Evolutionary conservation across 1,284 basidiomycete genomes (phyloP).

Genomic region (Apiotrichum veenhuisii): DNA sequence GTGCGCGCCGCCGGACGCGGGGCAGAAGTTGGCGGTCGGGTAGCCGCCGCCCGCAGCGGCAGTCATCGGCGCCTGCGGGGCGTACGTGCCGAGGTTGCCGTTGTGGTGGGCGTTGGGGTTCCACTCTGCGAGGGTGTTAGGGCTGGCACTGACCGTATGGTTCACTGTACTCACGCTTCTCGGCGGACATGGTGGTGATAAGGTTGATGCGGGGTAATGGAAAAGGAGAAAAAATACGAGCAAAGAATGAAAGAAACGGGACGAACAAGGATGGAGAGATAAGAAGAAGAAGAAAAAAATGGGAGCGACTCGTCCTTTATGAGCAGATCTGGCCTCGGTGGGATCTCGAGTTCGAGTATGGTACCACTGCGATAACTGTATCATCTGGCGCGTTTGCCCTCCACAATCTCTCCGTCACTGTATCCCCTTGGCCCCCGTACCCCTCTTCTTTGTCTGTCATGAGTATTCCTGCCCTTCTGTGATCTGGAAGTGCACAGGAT

Average conservation of each 20-base stretch:
- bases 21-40: slow-evolving; percentile 6
- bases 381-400: too few relatives aligned
- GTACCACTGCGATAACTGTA: too few relatives aligned
- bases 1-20: slow-evolving; percentile 3
- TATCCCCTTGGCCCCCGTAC: too few relatives aligned
- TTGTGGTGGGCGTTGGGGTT: neutral
- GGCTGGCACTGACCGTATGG: neutral
- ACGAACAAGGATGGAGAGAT: neutral
- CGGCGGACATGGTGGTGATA: neutral
- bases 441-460: too few relatives aligned
- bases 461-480: too few relatives aligned
- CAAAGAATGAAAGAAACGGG: neutral
- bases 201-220: too few relatives aligned
- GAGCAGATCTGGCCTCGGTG: too few relatives aligned
- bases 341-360: too few relatives aligned
- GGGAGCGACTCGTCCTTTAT: too few relatives aligned
- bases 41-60: neutral
- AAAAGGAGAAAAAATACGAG: too few relatives aligned
- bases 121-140: neutral
- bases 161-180: neutral
- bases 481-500: too few relatives aligned
- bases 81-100: neutral
- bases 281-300: neutral
- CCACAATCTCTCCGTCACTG: too few relatives aligned
- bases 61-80: neutral